These are phyloP conservation scores for Musa balbisiana DNA, from an alignment of 202 grass and related monocot species.

Conservation along the genomic window DNA sequence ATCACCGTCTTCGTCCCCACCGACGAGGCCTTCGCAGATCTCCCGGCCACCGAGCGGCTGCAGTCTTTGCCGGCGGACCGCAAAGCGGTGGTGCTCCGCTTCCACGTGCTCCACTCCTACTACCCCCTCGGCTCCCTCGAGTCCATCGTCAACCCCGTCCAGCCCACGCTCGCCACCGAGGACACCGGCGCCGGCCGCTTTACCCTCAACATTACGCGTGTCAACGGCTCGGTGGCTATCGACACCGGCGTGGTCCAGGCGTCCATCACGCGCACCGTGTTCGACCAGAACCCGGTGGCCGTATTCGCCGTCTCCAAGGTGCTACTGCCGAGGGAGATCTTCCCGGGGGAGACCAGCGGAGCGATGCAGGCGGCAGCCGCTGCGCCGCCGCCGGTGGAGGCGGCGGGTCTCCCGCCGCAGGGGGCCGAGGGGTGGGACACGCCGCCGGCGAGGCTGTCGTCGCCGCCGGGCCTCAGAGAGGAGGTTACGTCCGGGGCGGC, in stretches of 20 bases:
- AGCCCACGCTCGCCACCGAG: slow-evolving; percentile 89
- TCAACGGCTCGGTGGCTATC: slow-evolving; percentile 83
- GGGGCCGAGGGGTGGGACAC: slow-evolving; percentile 15
- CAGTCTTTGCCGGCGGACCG: slow-evolving; percentile 78
- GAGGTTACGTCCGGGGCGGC: slow-evolving; percentile 6
- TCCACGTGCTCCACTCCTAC: slow-evolving; percentile 95
- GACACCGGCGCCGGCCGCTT: slow-evolving; percentile 59
- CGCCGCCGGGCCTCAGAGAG: slow-evolving; percentile 32
- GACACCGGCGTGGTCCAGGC: slow-evolving; percentile 97
- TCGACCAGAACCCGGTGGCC: slow-evolving; percentile 92
- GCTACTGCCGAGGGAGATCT: slow-evolving; percentile 84
- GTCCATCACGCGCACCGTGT: slow-evolving; percentile 83
- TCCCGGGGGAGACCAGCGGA: slow-evolving; percentile 9
- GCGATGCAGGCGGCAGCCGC: neutral
- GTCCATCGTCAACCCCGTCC: slow-evolving; percentile 94
- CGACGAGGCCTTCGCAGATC: slow-evolving; percentile 77
- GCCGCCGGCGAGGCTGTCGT: slow-evolving; percentile 49
- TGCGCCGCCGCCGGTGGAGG: slow-evolving; percentile 5
- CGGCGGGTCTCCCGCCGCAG: slow-evolving; percentile 18
- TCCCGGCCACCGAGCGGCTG: slow-evolving; percentile 54
- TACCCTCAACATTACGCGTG: slow-evolving; percentile 89
- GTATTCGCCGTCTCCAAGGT: slow-evolving; percentile 90
- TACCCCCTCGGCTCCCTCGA: slow-evolving; percentile 90
- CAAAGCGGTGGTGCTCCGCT: slow-evolving; percentile 80
- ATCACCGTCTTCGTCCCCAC: slow-evolving; percentile 94